These are phyloP conservation scores for Fraxinus quadrangulata DNA, from an alignment of 257 asterid species.

Conservation along the genomic window DNA sequence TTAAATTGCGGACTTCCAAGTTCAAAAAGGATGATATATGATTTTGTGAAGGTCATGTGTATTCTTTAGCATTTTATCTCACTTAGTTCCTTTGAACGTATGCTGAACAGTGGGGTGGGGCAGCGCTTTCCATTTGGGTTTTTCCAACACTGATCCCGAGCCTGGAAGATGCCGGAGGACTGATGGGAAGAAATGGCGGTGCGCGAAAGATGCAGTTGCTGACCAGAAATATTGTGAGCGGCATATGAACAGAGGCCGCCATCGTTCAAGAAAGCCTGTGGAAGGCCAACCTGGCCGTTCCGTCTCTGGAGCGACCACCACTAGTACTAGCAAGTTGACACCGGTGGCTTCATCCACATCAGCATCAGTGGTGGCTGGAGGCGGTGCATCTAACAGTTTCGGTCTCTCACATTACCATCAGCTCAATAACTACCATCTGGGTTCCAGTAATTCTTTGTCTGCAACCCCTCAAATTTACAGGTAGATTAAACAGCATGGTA, in stretches of 20 bases:
- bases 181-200: constrained; percentile 76
- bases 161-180: constrained; percentile 98
- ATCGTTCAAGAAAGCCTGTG: constrained; percentile 41
- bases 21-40: background rate
- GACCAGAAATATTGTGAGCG: constrained; percentile 35
- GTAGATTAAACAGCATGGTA: constrained; percentile 30
- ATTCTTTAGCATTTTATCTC: background rate
- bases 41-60: background rate
- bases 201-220: constrained; percentile 24
- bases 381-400: constrained; percentile 36
- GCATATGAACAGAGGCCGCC: constrained; percentile 32
- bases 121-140: constrained; percentile 76
- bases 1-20: background rate
- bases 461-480: constrained; percentile 44
- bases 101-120: constrained; percentile 81
- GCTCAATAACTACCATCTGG: constrained; percentile 37
- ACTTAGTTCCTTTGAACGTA: background rate
- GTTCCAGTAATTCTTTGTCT: constrained; percentile 28
- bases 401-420: constrained; percentile 46
- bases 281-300: constrained; percentile 59
- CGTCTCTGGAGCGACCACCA: constrained; percentile 36
- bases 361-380: constrained; percentile 37
- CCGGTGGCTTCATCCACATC: constrained; percentile 29
- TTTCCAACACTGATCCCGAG: constrained; percentile 77
- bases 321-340: constrained; percentile 33